phyloP scores from a whole-genome alignment of 352 stramenopile species.

The Phytophthora pisi region DNA sequence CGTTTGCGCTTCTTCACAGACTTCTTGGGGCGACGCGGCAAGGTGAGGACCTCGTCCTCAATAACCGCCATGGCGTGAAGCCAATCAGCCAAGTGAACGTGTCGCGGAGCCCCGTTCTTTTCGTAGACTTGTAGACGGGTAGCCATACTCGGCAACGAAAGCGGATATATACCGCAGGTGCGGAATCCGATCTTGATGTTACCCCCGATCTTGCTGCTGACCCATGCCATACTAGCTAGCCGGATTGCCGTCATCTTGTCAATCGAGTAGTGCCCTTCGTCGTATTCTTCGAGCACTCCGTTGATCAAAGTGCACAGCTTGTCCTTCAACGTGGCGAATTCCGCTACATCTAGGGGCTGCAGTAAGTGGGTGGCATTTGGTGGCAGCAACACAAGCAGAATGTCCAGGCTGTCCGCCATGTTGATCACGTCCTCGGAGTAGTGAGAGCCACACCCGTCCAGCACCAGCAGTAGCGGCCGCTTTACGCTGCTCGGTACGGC shows the following conservation, averaged over 20 bases:
- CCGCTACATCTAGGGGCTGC: neutral
- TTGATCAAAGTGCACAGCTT: neutral
- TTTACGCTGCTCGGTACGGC: neutral
- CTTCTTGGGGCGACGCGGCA: too few relatives aligned
- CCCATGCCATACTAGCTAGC: neutral
- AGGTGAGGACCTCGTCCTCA: too few relatives aligned
- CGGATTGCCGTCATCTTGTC: neutral
- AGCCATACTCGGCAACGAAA: neutral
- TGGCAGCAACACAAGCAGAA: neutral
- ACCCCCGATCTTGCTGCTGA: neutral
- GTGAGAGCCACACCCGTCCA: neutral
- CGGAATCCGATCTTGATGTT: neutral
- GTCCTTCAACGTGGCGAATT: neutral
- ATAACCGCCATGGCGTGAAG: too few relatives aligned
- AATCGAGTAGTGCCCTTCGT: neutral
- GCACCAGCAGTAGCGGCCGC: neutral
- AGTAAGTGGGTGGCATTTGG: neutral
- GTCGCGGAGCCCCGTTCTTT: neutral
- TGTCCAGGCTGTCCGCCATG: neutral
- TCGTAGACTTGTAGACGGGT: neutral
- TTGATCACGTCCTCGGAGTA: neutral
- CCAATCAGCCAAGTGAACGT: neutral
- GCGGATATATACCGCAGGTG: neutral
- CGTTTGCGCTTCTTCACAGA: too few relatives aligned
- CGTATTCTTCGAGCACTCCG: slow-evolving; percentile 1